Conservation (phyloP, 2,329 filamentous ascomycete genomes). For the Beauveria varroae region DNA sequence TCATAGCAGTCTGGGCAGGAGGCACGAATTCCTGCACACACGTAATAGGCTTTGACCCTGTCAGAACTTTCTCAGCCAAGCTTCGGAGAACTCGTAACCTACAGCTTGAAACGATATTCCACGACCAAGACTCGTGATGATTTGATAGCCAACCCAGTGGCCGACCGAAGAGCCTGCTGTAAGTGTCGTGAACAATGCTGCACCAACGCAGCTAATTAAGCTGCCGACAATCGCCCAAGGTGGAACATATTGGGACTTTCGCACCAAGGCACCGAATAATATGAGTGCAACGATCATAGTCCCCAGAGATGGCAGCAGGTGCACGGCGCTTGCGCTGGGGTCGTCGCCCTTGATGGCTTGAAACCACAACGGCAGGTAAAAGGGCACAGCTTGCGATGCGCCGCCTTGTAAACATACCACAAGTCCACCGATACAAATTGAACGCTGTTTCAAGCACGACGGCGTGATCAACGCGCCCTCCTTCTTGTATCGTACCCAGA, state of each 20-base stretch:
- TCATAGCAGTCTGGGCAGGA: neutral
- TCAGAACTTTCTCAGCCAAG: too few relatives aligned
- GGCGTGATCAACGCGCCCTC: neutral
- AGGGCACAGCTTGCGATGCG: neutral
- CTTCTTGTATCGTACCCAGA: neutral
- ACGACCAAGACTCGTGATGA: neutral
- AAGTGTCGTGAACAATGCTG: neutral
- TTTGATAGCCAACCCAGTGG: conserved; percentile 7
- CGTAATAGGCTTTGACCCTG: conserved; percentile 3
- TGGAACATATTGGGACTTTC: neutral
- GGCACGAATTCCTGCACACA: conserved; percentile 8
- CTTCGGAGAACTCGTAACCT: neutral
- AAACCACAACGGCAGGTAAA: neutral
- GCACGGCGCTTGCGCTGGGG: neutral
- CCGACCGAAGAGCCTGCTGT: neutral
- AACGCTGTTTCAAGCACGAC: neutral
- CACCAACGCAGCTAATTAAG: neutral
- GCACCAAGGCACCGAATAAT: neutral
- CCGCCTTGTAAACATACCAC: neutral
- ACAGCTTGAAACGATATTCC: conserved; percentile 3
- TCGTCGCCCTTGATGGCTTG: neutral
- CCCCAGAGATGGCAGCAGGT: neutral
- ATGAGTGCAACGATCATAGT: neutral
- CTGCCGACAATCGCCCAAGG: conserved; percentile 6
- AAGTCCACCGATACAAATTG: neutral